Evolutionary conservation across 129 eudicot species (phyloP).

Genomic region (Rutidosis leptorrhynchoides): DNA sequence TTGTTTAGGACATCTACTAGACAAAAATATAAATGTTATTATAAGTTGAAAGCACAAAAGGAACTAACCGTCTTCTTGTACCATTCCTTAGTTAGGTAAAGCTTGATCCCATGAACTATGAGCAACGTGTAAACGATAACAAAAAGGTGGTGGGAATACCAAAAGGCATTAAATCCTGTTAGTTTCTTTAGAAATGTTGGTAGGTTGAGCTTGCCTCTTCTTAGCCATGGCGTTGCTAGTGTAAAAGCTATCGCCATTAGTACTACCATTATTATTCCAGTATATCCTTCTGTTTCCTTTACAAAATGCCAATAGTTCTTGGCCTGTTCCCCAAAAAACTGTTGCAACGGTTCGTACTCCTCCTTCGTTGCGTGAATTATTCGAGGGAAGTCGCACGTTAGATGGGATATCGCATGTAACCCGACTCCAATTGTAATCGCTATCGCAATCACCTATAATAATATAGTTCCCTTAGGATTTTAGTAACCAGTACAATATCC

Average conservation of each 20-base stretch:
- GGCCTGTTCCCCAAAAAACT: constrained; percentile 59
- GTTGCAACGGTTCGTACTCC: constrained; percentile 47
- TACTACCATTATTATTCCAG: constrained; percentile 73
- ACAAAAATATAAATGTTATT: neutral
- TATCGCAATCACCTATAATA: constrained; percentile 60
- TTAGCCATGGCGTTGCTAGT: constrained; percentile 66
- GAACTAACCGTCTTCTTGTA: constrained; percentile 78
- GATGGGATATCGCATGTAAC: constrained; percentile 62
- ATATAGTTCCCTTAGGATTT: neutral
- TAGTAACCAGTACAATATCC: neutral
- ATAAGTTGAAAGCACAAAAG: neutral
- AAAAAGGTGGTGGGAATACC: constrained; percentile 92
- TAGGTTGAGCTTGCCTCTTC: constrained; percentile 46
- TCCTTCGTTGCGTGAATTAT: constrained; percentile 50
- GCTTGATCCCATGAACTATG: constrained; percentile 72
- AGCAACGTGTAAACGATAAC: constrained; percentile 66
- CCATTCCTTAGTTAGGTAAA: constrained; percentile 59
- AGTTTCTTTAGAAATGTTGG: constrained; percentile 55
- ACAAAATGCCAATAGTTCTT: constrained; percentile 61
- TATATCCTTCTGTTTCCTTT: constrained; percentile 66
- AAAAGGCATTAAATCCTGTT: constrained; percentile 84
- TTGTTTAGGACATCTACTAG: neutral
- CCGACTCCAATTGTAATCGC: constrained; percentile 72
- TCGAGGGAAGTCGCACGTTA: constrained; percentile 76
- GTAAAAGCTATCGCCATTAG: constrained; percentile 89